These are phyloP conservation scores for Starmerella sp. DNA, from an alignment of 805 yeast genomes.

Conservation along the genomic window DNA sequence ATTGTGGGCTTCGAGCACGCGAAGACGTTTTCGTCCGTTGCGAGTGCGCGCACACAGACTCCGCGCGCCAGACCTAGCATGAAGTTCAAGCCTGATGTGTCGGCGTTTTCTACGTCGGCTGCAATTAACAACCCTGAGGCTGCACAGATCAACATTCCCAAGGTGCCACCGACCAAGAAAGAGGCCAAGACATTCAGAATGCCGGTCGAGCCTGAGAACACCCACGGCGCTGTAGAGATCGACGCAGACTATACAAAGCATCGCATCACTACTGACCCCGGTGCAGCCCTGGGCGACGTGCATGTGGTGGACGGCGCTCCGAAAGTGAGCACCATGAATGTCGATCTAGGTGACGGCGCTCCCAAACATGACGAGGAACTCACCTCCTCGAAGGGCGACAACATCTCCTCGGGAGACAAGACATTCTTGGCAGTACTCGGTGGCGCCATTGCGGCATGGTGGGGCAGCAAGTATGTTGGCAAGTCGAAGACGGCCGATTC, in stretches of 20 bases:
- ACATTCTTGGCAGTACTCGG: constrained; percentile 26
- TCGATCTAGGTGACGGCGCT: constrained; percentile 20
- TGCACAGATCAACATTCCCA: not conserved
- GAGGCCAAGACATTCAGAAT: constrained; percentile 28
- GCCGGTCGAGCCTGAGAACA: constrained; percentile 26
- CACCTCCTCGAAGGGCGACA: constrained; percentile 7
- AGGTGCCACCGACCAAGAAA: constrained; percentile 18
- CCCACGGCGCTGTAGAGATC: constrained; percentile 12
- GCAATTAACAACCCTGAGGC: not conserved
- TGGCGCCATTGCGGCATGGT: constrained; percentile 31
- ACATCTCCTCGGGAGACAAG: constrained; percentile 27
- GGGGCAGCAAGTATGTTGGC: constrained; percentile 25
- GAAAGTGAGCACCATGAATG: constrained; percentile 25
- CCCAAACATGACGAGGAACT: constrained; percentile 13
- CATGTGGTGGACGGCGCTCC: constrained; percentile 19
- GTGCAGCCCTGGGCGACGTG: constrained; percentile 23
- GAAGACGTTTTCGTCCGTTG: constrained; percentile 16
- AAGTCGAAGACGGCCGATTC: constrained; percentile 14
- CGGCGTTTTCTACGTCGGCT: constrained; percentile 14
- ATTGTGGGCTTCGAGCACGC: constrained; percentile 22
- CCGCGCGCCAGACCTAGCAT: not conserved
- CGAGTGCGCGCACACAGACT: not conserved
- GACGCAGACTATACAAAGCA: constrained; percentile 2
- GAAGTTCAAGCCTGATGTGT: not conserved
- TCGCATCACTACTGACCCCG: constrained; percentile 13